phyloP scores from a whole-genome alignment of 1,139 yeast genomes.

The Lodderomyces metapsilosis region DNA sequence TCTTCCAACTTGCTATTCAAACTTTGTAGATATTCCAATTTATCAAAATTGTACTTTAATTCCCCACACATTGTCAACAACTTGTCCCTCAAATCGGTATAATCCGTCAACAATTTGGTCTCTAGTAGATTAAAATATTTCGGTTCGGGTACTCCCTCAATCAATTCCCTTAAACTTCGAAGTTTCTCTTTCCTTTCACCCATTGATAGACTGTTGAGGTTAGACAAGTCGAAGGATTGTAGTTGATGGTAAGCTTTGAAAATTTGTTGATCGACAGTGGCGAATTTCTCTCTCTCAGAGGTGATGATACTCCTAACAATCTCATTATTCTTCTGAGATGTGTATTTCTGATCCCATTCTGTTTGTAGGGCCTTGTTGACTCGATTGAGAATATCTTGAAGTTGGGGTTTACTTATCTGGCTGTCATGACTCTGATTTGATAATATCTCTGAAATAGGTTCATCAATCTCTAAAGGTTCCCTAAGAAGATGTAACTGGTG shows the following conservation, averaged over 20 bases:
- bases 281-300: slow-evolving; percentile 30
- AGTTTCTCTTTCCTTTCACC: slow-evolving; percentile 12
- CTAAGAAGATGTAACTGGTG: slow-evolving; percentile 24
- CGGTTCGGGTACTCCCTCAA: slow-evolving; percentile 34
- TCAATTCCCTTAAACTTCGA: slow-evolving; percentile 23
- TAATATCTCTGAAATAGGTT: slow-evolving; percentile 15
- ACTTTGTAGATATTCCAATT: slow-evolving; percentile 25
- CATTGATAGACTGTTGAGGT: slow-evolving; percentile 16
- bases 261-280: slow-evolving; percentile 28
- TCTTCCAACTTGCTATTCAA: slow-evolving; percentile 18
- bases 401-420: slow-evolving; percentile 19
- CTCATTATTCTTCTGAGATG: slow-evolving; percentile 33
- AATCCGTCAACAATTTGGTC: slow-evolving; percentile 19
- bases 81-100: slow-evolving; percentile 23
- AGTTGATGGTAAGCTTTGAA: slow-evolving; percentile 21
- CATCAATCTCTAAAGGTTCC: slow-evolving; percentile 23
- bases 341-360: slow-evolving; percentile 27
- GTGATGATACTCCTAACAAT: slow-evolving; percentile 36
- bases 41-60: slow-evolving; percentile 27
- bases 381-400: slow-evolving; percentile 25
- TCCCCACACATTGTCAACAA: slow-evolving; percentile 19
- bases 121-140: slow-evolving; percentile 22
- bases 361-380: slow-evolving; percentile 29
- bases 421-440: slow-evolving; percentile 13
- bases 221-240: slow-evolving; percentile 32